Conservation (phyloP, 768 basidiomycete genomes). For the Mycena latifolia region DNA sequence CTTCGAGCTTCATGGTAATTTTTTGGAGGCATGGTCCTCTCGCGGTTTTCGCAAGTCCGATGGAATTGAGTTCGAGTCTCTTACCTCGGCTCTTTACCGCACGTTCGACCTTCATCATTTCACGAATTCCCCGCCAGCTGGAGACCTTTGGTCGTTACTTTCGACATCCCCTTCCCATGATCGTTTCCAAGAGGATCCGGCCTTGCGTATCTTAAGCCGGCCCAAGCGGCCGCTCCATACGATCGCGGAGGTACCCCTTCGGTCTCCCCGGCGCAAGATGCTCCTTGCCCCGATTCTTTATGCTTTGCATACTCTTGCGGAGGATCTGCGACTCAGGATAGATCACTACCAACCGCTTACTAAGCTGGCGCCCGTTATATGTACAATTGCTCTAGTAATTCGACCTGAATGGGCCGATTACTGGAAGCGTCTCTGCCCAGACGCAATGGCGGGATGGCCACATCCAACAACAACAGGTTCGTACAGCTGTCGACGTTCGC, state of each 20-base stretch:
- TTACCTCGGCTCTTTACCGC: slow-evolving; percentile 63
- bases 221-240: slow-evolving; percentile 38
- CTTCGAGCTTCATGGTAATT: slow-evolving; percentile 66
- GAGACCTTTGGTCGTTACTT: slow-evolving; percentile 63
- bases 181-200: slow-evolving; percentile 72
- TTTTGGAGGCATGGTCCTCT: slow-evolving; percentile 70
- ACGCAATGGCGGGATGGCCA: slow-evolving; percentile 71
- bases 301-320: slow-evolving; percentile 84
- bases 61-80: slow-evolving; percentile 68
- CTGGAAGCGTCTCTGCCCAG: slow-evolving; percentile 87
- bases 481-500: slow-evolving; percentile 36
- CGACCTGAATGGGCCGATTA: slow-evolving; percentile 94
- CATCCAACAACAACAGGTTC: slow-evolving; percentile 51
- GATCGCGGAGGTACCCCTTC: background rate
- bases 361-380: slow-evolving; percentile 72
- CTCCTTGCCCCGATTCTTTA: slow-evolving; percentile 72
- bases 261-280: slow-evolving; percentile 50
- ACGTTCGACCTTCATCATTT: slow-evolving; percentile 50
- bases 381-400: slow-evolving; percentile 69
- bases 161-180: slow-evolving; percentile 55
- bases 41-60: slow-evolving; percentile 56
- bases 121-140: slow-evolving; percentile 25
- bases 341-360: slow-evolving; percentile 63
- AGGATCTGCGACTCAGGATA: slow-evolving; percentile 72
- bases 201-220: slow-evolving; percentile 57